Evolutionary conservation across 352 stramenopile species (phyloP).

Genomic region (Lagenidium giganteum): DNA sequence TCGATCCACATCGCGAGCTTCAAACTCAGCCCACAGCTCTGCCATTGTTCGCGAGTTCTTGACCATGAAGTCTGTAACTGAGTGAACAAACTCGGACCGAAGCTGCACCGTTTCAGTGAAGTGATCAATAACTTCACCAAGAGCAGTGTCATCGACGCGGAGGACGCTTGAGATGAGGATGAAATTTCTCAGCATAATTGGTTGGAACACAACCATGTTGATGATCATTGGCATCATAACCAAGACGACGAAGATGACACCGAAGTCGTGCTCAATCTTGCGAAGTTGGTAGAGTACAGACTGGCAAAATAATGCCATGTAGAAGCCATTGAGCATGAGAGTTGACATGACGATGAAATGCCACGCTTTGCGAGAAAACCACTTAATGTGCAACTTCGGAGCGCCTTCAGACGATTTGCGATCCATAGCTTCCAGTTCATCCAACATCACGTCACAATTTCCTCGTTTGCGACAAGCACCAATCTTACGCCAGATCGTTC

Average conservation of each 20-base stretch:
- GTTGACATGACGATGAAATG: neutral
- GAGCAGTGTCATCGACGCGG: neutral
- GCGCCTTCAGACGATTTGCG: neutral
- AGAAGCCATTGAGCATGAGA: neutral
- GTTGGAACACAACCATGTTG: neutral
- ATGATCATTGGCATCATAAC: neutral
- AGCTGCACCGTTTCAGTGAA: conserved; percentile 1
- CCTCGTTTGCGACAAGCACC: too few species aligned
- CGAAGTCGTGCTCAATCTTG: neutral
- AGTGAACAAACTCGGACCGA: conserved; percentile 5
- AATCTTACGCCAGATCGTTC: too few species aligned
- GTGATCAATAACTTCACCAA: neutral
- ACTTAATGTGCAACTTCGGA: neutral
- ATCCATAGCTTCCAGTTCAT: neutral
- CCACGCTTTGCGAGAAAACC: neutral
- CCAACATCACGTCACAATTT: too few species aligned
- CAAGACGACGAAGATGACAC: neutral
- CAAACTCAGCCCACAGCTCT: too few species aligned
- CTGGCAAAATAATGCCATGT: neutral
- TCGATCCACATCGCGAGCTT: too few species aligned
- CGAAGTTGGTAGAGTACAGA: neutral
- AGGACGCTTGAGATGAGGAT: neutral
- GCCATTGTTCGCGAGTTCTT: too few species aligned
- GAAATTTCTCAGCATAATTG: neutral
- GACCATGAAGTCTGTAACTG: too few species aligned